Conservation (phyloP, 1,284 basidiomycete genomes). For the Austroboletus rostrupii region DNA sequence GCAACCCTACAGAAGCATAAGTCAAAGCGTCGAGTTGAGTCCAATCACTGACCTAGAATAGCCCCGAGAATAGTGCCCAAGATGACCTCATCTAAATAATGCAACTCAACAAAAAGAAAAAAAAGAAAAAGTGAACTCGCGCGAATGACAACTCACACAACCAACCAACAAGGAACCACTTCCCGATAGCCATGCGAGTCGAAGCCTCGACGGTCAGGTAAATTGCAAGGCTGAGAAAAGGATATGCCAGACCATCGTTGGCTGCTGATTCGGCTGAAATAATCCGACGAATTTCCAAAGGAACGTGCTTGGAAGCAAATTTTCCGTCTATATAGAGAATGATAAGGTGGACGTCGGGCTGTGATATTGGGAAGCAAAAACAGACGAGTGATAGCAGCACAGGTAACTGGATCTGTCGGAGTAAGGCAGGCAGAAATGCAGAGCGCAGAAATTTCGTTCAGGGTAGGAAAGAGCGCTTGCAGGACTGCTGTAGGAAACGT, state of each 20-base stretch:
- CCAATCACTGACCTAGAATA: conserved; percentile 51
- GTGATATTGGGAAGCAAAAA: neutral
- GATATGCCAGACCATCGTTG: conserved; percentile 87
- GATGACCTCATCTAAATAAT: conserved; percentile 73
- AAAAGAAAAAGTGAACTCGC: neutral
- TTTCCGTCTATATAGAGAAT: conserved; percentile 65
- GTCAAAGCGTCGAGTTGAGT: neutral
- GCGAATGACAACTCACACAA: conserved; percentile 47
- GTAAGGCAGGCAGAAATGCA: conserved; percentile 89
- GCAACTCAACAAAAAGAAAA: conserved; percentile 6
- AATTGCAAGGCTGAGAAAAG: conserved; percentile 84
- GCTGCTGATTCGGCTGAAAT: conserved; percentile 90
- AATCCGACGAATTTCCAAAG: conserved; percentile 76
- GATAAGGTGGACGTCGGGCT: conserved; percentile 28
- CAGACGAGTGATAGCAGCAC: conserved; percentile 38
- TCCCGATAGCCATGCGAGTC: conserved; percentile 58
- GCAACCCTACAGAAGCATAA: conserved; percentile 42
- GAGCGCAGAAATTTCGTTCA: conserved; percentile 73
- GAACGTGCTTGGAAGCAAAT: conserved; percentile 87
- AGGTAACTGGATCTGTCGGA: conserved; percentile 88
- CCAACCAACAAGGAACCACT: conserved; percentile 83
- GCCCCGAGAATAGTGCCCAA: conserved; percentile 78
- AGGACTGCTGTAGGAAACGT: conserved; percentile 45
- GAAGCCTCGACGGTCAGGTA: conserved; percentile 79
- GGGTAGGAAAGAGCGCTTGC: conserved; percentile 61